Conservation (phyloP, 2,329 filamentous ascomycete genomes). For the Davidsoniella eucalypti region DNA sequence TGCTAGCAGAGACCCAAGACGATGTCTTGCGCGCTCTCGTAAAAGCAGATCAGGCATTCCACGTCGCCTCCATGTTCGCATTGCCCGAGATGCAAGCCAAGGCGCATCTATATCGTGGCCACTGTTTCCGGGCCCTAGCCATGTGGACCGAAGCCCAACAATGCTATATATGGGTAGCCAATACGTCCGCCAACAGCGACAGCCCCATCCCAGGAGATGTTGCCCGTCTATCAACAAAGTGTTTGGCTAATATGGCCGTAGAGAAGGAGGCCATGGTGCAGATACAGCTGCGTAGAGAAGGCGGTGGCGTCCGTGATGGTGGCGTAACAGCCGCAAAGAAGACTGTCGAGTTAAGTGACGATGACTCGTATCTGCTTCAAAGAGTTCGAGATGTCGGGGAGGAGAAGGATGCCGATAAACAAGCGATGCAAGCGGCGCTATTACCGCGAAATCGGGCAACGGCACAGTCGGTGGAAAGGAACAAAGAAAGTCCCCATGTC, state of each 20-base stretch:
- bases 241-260: constrained; percentile 7
- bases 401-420: background rate
- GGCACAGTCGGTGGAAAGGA: background rate
- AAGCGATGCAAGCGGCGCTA: background rate
- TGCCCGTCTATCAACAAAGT: constrained; percentile 2
- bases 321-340: too few relatives aligned
- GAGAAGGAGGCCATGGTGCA: constrained; percentile 7
- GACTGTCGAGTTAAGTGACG: background rate
- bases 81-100: constrained; percentile 15
- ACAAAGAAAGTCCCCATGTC: too few relatives aligned
- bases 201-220: background rate
- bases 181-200: background rate
- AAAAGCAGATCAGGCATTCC: constrained; percentile 14
- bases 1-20: constrained; percentile 11
- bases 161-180: constrained; percentile 15
- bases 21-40: constrained; percentile 13
- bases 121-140: constrained; percentile 15
- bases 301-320: background rate
- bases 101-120: constrained; percentile 16
- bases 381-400: constrained; percentile 9
- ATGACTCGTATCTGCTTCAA: constrained; percentile 10
- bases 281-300: background rate
- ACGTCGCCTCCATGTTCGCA: constrained; percentile 11
- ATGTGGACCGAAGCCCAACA: constrained; percentile 15
- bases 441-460: background rate